These are phyloP conservation scores for Theobroma cacao DNA, from an alignment of 345 rosid genomes.

Conservation along the genomic window DNA sequence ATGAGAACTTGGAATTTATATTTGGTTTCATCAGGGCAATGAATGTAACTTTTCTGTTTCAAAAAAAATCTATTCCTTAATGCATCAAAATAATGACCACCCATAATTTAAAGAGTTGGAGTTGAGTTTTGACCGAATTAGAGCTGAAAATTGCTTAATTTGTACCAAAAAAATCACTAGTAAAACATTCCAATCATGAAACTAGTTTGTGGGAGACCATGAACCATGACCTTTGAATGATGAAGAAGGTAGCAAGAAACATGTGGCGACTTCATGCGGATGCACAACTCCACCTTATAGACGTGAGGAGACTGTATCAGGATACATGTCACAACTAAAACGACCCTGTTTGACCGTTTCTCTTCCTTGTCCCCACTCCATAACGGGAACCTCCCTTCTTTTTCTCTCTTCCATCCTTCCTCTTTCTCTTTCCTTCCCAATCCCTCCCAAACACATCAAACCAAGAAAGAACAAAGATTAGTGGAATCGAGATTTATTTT, in stretches of 20 bases:
- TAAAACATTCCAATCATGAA: too few species aligned
- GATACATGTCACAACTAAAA: background rate
- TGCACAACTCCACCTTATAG: background rate
- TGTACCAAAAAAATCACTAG: too few species aligned
- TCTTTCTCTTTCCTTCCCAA: background rate
- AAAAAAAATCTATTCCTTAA: too few species aligned
- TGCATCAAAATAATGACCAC: too few species aligned
- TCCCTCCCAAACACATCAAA: background rate
- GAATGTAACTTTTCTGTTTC: too few species aligned
- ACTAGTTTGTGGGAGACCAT: too few species aligned
- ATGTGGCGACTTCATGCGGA: background rate
- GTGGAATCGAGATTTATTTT: background rate
- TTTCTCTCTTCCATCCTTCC: constrained; percentile 40
- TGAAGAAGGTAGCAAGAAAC: background rate
- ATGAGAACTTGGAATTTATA: too few species aligned
- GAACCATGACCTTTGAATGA: too few species aligned
- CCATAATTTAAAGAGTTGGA: too few species aligned
- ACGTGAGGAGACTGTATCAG: constrained; percentile 19
- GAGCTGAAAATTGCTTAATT: background rate
- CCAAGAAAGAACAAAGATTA: background rate
- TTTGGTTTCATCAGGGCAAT: too few species aligned
- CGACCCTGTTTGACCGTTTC: constrained; percentile 43
- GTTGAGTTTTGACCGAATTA: constrained; percentile 39
- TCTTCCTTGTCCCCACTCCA: background rate
- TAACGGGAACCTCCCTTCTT: constrained; percentile 20